These are phyloP conservation scores for Balansia obtecta DNA, from an alignment of 2,329 filamentous ascomycete species.

Conservation along the genomic window DNA sequence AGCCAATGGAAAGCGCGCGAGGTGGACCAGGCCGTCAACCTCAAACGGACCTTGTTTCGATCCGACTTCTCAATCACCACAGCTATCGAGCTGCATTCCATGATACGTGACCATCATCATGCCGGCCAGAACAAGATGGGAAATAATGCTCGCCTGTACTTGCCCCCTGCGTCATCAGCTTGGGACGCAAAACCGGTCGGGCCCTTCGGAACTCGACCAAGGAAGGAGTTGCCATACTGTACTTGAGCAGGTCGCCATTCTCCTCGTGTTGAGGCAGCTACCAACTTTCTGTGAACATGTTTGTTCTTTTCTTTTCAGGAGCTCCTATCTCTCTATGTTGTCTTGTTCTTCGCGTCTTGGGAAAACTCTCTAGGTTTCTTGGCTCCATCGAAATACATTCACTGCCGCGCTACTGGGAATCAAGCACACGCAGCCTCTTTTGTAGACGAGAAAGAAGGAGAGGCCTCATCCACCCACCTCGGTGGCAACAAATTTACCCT, in stretches of 20 bases:
- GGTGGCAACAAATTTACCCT: no score
- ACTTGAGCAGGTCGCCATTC: background rate
- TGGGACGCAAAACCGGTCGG: background rate
- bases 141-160: background rate
- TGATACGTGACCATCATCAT: background rate
- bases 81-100: background rate
- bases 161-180: background rate
- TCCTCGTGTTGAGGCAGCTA: background rate
- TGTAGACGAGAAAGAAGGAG: no score
- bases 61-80: background rate
- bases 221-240: background rate
- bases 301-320: background rate
- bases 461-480: no score
- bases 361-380: background rate
- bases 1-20: background rate
- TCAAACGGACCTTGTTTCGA: constrained; percentile 7
- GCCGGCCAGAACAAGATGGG: background rate
- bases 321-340: background rate
- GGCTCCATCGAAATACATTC: no score
- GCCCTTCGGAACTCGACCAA: background rate
- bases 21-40: background rate
- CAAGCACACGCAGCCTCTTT: no score
- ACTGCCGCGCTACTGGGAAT: no score
- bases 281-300: background rate
- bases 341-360: background rate